Percentiles rank a stretch among this genome's conserved stretches.
phyloP scores from a whole-genome alignment of 805 yeast genomes.

The Lipomyces yamanashiensis region DNA sequence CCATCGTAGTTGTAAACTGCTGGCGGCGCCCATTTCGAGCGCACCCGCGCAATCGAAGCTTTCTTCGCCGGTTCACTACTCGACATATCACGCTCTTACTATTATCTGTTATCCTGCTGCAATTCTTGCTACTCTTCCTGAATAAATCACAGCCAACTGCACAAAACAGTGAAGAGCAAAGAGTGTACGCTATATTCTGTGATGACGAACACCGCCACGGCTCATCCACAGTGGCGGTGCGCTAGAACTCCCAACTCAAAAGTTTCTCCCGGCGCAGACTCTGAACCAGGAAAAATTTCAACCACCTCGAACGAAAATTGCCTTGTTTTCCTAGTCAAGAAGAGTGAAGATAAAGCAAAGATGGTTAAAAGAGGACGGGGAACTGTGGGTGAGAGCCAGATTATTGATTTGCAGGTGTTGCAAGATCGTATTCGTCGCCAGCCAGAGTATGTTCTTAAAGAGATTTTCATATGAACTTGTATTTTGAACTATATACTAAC shows the following conservation, averaged over 20 bases:
- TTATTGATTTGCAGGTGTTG: slow-evolving; percentile 49
- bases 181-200: no score
- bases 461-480: background rate
- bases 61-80: background rate
- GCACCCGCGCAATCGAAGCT: slow-evolving; percentile 4
- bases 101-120: no score
- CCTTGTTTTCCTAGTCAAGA: background rate
- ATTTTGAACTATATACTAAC: no score
- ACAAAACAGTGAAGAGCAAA: background rate
- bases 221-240: background rate
- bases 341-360: background rate
- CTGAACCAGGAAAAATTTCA: background rate
- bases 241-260: slow-evolving; percentile 10
- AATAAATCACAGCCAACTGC: no score
- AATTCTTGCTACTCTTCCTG: no score
- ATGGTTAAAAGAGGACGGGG: slow-evolving; percentile 93
- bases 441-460: slow-evolving; percentile 56
- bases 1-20: slow-evolving; percentile 4
- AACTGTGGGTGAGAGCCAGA: slow-evolving; percentile 54
- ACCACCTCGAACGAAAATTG: background rate
- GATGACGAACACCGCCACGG: background rate
- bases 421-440: slow-evolving; percentile 94
- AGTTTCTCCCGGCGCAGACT: slow-evolving; percentile 1
- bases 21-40: slow-evolving; percentile 12
- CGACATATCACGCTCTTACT: background rate